Base-by-base conservation (phyloP, 176 grass and related monocot species). In the Aegilops longissima region DNA sequence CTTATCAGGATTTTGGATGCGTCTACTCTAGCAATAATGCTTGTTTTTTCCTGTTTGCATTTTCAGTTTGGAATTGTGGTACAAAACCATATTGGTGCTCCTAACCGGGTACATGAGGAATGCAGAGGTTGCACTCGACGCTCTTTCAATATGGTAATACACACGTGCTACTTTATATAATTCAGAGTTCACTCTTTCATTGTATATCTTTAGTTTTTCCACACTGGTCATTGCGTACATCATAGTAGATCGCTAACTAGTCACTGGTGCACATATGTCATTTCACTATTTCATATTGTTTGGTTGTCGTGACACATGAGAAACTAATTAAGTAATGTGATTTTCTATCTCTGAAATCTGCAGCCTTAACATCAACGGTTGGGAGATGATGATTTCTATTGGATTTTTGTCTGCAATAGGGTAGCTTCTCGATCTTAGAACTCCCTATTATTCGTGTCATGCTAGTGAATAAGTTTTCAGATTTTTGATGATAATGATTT, bases 281-380 rank as follows among this genome's bases (percentile, higher is more conserved):
- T 21, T 34, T 16, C 9, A 78, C 49, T 66, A 7, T 3, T 18
- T 68, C 2, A 6, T 40, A 35, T 2, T 24, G 47, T 56, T 35
- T 79, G 49, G 23, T 9, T 91, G 35, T 51, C 23, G 5, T 40
- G 8, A 13, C 59, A 21, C 56, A 58, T 2, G 4, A 21, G 29
- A 54, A 54, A 54, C 29, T 34, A 40, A 18, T 33, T 9, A 78
- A 78, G 5, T 27, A 27, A 27, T 27, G 27, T 27, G 27, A 27
- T 27, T 27, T 27, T 81, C 51, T 29, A 42, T 61, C 35, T 77
- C 12, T 49, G 63, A 71, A 71, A 63, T 72, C 38, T 78, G 86
- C 81, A 98, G 96, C 87, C 71, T 98, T n/a, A 98, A 96, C 11
- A 98, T 96, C 85, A 98, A 94, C 39, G 97, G 94, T n/a, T 98